A percentile compares a stretch with the other conserved stretches of the same genome.
These are phyloP conservation scores for Fusarium caatingaense DNA, from an alignment of 2,329 filamentous ascomycete species.

Conservation along the genomic window DNA sequence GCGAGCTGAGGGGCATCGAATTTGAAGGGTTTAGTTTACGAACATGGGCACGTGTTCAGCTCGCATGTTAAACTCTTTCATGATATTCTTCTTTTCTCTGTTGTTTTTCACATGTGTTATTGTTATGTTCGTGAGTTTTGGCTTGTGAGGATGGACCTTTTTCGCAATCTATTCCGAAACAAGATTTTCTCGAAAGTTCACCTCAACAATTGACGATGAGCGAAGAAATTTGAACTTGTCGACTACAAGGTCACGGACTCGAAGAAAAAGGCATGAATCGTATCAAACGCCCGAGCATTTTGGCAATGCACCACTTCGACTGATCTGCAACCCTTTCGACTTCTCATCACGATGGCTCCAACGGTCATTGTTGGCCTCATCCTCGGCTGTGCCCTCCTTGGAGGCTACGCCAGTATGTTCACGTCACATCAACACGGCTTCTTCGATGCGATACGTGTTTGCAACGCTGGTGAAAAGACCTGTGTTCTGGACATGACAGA, in stretches of 20 bases:
- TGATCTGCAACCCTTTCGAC: background rate
- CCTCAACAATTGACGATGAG: background rate
- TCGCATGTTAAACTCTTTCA: background rate
- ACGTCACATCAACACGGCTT: conserved; percentile 31
- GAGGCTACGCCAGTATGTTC: conserved; percentile 37
- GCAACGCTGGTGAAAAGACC: background rate
- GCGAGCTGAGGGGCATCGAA: conserved; percentile 27
- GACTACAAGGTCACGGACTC: background rate
- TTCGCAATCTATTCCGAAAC: conserved; percentile 39
- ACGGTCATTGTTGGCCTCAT: conserved; percentile 17
- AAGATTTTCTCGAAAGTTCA: background rate
- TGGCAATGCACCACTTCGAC: background rate
- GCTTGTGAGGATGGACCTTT: conserved; percentile 1
- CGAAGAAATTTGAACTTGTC: background rate
- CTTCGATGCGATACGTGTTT: conserved; percentile 28
- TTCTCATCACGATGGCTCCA: background rate
- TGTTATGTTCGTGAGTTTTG: too few relatives aligned
- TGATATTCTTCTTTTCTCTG: background rate
- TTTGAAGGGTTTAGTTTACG: background rate
- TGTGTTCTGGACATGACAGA: conserved; percentile 30
- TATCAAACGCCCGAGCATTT: background rate
- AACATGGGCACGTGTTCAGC: background rate
- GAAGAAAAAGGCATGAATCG: background rate
- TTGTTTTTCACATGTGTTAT: conserved; percentile 5
- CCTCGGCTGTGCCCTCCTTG: conserved; percentile 29